Conservation (phyloP, 1,284 basidiomycete species). For the Leccinum ponderosum region DNA sequence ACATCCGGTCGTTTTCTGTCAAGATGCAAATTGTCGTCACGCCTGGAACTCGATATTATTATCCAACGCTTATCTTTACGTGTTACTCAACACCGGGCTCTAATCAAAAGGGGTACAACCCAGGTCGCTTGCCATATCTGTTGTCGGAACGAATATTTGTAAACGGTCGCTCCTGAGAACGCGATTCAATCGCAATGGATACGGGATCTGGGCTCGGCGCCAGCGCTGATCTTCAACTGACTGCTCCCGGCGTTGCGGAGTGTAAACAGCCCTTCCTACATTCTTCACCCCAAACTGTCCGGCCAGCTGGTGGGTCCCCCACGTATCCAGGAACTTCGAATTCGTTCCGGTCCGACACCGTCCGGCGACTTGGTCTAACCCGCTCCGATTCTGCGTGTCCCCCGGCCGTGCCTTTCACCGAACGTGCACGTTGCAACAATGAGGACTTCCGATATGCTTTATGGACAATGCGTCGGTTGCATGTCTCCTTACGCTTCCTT, state of each 20-base stretch:
- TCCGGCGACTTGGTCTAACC: neutral
- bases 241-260: neutral
- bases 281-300: neutral
- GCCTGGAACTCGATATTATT: slow-evolving; percentile 9
- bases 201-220: slow-evolving; percentile 13
- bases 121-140: slow-evolving; percentile 13
- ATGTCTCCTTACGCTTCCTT: neutral
- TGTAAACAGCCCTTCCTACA: neutral
- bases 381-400: neutral
- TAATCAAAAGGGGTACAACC: neutral
- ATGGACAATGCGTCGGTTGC: neutral
- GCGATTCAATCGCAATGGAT: slow-evolving; percentile 13
- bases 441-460: slow-evolving; percentile 13
- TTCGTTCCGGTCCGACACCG: neutral
- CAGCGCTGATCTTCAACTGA: neutral
- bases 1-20: neutral
- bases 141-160: neutral
- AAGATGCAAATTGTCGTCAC: slow-evolving; percentile 1
- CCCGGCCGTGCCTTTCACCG: neutral
- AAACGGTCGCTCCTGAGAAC: slow-evolving; percentile 2
- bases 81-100: neutral
- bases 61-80: slow-evolving; percentile 4
- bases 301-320: neutral
- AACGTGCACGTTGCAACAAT: slow-evolving; percentile 16
- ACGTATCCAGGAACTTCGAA: neutral